Evolutionary conservation across 768 basidiomycete species (phyloP).

Genomic region (Suillus americanus): DNA sequence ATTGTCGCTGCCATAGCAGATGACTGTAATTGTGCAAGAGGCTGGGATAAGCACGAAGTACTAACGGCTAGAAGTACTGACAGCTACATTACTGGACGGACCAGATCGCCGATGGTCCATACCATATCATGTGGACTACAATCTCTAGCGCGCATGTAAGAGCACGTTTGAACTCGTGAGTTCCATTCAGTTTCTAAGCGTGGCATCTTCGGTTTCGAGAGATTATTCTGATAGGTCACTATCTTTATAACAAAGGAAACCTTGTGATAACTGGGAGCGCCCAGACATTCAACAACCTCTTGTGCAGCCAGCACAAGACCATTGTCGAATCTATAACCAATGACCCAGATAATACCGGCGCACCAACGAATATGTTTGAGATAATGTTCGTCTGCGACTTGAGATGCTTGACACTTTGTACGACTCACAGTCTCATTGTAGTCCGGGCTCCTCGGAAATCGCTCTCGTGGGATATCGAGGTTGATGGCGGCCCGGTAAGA

Average conservation of each 20-base stretch:
- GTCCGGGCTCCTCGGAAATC: neutral
- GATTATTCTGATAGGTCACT: slow-evolving; percentile 5
- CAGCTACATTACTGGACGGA: neutral
- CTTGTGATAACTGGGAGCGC: neutral
- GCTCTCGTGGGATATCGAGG: neutral
- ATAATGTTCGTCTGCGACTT: neutral
- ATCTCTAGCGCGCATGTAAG: neutral
- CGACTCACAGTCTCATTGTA: neutral
- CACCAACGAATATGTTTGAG: neutral
- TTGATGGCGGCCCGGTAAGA: slow-evolving; percentile 29
- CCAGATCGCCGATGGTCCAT: neutral
- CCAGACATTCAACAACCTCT: neutral
- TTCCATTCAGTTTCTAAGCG: neutral
- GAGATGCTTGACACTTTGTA: neutral
- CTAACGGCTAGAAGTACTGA: neutral
- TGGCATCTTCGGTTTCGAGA: neutral
- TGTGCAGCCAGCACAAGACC: neutral
- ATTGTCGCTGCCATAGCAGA: slow-evolving; percentile 21
- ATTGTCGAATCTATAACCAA: neutral
- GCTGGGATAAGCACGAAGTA: neutral
- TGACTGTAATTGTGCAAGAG: neutral
- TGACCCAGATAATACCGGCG: neutral
- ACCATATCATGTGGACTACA: slow-evolving; percentile 5
- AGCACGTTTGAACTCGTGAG: slow-evolving; percentile 4
- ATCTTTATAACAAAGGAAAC: slow-evolving; percentile 2